A percentile compares a stretch with the other conserved stretches of the same genome.
phyloP scores from a whole-genome alignment of 2,329 filamentous ascomycete genomes.

The Exophiala spinifera region DNA sequence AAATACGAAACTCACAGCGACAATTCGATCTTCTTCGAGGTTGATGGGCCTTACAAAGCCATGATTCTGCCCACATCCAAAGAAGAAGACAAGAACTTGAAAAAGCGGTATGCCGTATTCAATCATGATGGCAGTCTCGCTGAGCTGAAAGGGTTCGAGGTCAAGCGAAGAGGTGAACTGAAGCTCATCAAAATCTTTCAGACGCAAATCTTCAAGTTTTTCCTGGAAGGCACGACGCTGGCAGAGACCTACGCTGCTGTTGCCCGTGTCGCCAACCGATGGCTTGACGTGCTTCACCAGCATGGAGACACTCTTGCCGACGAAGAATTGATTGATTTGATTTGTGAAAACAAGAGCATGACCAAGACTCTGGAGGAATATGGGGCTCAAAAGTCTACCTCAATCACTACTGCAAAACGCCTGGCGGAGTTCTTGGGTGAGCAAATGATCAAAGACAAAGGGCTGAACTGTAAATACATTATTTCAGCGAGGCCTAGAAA shows the following conservation, averaged over 20 bases:
- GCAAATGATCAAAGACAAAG: slow-evolving; percentile 99
- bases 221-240: slow-evolving; percentile 84
- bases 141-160: slow-evolving; percentile 94
- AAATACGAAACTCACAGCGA: slow-evolving; percentile 96
- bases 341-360: slow-evolving; percentile 99
- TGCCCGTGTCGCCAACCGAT: slow-evolving; percentile 90
- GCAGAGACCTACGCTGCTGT: slow-evolving; percentile 87
- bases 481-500: slow-evolving; percentile 84
- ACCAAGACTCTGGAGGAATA: slow-evolving; percentile 96
- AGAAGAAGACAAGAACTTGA: slow-evolving; percentile 98
- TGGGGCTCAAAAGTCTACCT: slow-evolving; percentile 90
- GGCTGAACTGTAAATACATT: slow-evolving; percentile 98
- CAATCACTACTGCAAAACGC: slow-evolving; percentile 96
- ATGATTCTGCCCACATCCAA: slow-evolving; percentile 98
- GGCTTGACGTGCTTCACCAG: slow-evolving; percentile 90
- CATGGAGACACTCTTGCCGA: slow-evolving; percentile 88
- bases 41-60: slow-evolving; percentile 93
- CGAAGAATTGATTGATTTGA: slow-evolving; percentile 97
- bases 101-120: slow-evolving; percentile 98
- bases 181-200: slow-evolving; percentile 99
- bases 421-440: slow-evolving; percentile 94
- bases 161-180: slow-evolving; percentile 94
- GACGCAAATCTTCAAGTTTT: slow-evolving; percentile 99
- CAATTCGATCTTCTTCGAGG: slow-evolving; percentile 99
- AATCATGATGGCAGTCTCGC: slow-evolving; percentile 95